Percentiles rank a stretch among this genome's conserved stretches.
phyloP scores from a whole-genome alignment of 305 asterid species.

The Petunia hybrid region DNA sequence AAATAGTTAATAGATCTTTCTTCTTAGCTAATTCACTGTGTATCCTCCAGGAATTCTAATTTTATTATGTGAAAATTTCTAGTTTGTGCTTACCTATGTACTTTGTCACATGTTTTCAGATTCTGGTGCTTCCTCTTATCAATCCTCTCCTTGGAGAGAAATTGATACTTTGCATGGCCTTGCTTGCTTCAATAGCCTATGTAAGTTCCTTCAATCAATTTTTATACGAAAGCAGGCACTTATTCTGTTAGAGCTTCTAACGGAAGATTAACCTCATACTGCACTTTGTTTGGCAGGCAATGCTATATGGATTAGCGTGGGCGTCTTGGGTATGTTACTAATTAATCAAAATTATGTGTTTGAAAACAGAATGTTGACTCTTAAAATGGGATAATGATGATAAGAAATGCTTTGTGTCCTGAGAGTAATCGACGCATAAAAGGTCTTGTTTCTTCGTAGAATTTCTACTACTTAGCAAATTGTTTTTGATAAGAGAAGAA shows the following conservation, averaged over 20 bases:
- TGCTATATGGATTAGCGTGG: constrained; percentile 94
- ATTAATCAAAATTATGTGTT: not conserved
- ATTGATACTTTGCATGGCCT: constrained; percentile 72
- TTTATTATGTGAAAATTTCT: not conserved
- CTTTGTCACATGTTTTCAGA: constrained; percentile 45
- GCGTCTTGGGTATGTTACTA: constrained; percentile 82
- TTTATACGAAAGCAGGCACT: not conserved
- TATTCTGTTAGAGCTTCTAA: too few species aligned
- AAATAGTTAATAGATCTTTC: not conserved
- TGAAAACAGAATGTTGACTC: not conserved
- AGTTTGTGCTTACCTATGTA: not conserved
- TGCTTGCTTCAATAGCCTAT: constrained; percentile 74
- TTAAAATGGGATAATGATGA: not conserved
- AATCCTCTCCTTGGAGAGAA: constrained; percentile 88
- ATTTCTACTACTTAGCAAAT: not conserved
- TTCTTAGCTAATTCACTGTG: not conserved
- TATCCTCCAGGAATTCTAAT: too few species aligned
- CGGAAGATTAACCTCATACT: not conserved
- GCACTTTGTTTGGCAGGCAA: constrained; percentile 58
- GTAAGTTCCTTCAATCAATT: constrained; percentile 55
- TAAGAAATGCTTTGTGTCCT: not conserved
- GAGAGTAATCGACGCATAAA: not conserved
- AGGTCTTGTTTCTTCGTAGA: not conserved
- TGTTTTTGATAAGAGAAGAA: not conserved
- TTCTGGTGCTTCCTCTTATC: constrained; percentile 81